phyloP scores from a whole-genome alignment of 768 basidiomycete species.

The Suillus subaureus region DNA sequence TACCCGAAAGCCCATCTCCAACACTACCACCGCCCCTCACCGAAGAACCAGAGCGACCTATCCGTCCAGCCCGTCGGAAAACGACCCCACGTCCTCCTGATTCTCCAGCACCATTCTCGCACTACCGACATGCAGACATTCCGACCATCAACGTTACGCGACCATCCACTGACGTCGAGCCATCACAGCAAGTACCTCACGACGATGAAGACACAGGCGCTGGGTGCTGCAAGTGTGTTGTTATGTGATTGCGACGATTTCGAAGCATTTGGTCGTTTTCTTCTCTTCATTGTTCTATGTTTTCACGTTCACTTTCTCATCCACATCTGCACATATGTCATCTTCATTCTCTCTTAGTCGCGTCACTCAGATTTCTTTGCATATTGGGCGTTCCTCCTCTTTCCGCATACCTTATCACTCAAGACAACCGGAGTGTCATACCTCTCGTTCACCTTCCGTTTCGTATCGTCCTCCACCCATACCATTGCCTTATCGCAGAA shows the following conservation, averaged over 20 bases:
- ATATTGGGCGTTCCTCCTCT: slow-evolving; percentile 1
- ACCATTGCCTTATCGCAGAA: slow-evolving; percentile 3
- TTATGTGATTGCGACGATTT: slow-evolving; percentile 63
- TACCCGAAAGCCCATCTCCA: slow-evolving; percentile 17
- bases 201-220: slow-evolving; percentile 52
- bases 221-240: slow-evolving; percentile 81
- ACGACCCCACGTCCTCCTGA: slow-evolving; percentile 36
- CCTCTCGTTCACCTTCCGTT: neutral
- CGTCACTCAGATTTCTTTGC: slow-evolving; percentile 5
- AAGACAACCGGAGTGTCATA: slow-evolving; percentile 2
- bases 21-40: slow-evolving; percentile 22
- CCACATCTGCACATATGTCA: slow-evolving; percentile 24
- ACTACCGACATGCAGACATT: slow-evolving; percentile 43
- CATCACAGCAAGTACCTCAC: slow-evolving; percentile 27
- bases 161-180: slow-evolving; percentile 31
- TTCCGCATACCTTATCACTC: slow-evolving; percentile 4
- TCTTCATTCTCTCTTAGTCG: slow-evolving; percentile 8
- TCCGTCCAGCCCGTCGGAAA: slow-evolving; percentile 23
- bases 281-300: slow-evolving; percentile 22
- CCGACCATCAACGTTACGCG: slow-evolving; percentile 36
- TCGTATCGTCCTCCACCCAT: neutral
- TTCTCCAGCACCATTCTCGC: slow-evolving; percentile 65
- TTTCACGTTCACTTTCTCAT: slow-evolving; percentile 20
- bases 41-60: slow-evolving; percentile 33
- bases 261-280: slow-evolving; percentile 22